phyloP scores from a whole-genome alignment of 1,284 basidiomycete species.

The Stygiomarasmius scandens region DNA sequence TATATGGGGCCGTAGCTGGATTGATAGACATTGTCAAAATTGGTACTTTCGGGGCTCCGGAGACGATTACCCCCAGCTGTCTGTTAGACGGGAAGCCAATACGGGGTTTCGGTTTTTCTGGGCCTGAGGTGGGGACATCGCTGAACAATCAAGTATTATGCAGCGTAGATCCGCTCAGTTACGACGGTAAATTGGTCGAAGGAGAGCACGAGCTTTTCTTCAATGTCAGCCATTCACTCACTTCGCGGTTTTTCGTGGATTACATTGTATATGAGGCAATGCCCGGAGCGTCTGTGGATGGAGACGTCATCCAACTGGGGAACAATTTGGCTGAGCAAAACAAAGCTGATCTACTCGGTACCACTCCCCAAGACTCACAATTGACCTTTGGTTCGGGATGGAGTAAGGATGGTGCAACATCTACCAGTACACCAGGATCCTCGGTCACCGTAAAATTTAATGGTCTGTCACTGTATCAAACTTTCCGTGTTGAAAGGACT shows the following conservation, averaged over 20 bases:
- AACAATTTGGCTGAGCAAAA: no score
- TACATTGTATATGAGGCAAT: no score
- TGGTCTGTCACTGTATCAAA: background rate
- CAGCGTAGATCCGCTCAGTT: background rate
- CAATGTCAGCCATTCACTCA: background rate
- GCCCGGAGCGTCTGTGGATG: no score
- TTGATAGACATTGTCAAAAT: no score
- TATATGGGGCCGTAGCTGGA: background rate
- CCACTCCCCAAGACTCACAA: background rate
- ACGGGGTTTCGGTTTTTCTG: background rate
- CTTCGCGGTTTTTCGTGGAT: no score
- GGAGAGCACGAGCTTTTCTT: conserved; percentile 1
- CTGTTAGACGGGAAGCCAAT: background rate
- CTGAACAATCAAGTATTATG: background rate
- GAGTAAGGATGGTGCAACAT: background rate
- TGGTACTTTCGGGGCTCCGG: background rate
- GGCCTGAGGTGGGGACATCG: background rate
- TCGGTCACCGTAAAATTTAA: background rate
- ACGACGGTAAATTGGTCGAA: no score
- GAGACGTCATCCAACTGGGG: no score
- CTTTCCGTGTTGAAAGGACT: background rate
- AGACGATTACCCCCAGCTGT: background rate
- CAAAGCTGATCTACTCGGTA: no score
- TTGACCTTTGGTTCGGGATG: background rate
- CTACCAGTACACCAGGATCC: background rate